These are phyloP conservation scores for Saposhnikovia divaricata DNA, from an alignment of 129 eudicot species.

Conservation along the genomic window DNA sequence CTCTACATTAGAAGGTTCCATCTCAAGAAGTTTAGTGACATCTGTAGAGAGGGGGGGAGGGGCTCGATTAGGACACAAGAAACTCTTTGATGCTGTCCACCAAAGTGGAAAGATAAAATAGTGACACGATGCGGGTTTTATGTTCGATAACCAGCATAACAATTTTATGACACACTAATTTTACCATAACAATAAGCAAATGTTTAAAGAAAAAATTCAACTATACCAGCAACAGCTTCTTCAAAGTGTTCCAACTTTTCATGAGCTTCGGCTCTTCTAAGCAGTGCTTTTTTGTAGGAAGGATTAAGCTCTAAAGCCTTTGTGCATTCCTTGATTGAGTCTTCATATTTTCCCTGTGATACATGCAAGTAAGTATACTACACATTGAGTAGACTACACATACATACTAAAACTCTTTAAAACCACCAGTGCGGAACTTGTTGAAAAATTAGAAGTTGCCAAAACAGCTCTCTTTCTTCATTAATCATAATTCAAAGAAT, in stretches of 20 bases:
- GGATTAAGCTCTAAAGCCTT: slow-evolving; percentile 83
- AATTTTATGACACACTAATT: neutral
- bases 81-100: neutral
- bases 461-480: neutral
- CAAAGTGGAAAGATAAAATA: neutral
- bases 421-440: neutral
- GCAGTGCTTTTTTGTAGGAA: slow-evolving; percentile 57
- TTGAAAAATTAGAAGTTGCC: neutral
- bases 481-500: neutral
- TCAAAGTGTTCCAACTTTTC: slow-evolving; percentile 89
- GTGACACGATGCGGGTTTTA: neutral
- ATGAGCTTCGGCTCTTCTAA: slow-evolving; percentile 83
- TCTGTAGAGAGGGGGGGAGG: slow-evolving; percentile 23
- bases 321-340: slow-evolving; percentile 75
- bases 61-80: neutral
- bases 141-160: neutral
- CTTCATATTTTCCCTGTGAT: slow-evolving; percentile 63
- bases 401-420: neutral
- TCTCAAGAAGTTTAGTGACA: slow-evolving; percentile 61
- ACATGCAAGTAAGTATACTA: neutral
- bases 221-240: slow-evolving; percentile 74
- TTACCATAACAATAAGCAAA: neutral
- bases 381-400: neutral
- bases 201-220: neutral
- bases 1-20: slow-evolving; percentile 70